Base-by-base conservation (phyloP, 441 rosid species). In the Biscutella auriculata region DNA sequence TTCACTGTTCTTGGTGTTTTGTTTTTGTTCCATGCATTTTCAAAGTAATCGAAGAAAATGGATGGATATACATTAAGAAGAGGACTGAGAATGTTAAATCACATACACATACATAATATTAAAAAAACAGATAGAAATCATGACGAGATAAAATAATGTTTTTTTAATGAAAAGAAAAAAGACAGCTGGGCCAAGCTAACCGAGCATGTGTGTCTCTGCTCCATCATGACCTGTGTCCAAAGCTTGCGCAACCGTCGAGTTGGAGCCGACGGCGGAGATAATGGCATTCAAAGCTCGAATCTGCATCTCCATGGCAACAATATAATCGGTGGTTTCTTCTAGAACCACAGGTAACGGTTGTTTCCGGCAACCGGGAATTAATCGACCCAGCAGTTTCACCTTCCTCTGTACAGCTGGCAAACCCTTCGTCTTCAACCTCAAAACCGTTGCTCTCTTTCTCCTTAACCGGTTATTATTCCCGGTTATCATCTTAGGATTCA, bases 321-420 rank as follows among this genome's bases (percentile, higher is more conserved):
- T 92, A 52, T 92, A 92, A 79, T 92, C 98, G 0, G 92, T 80
- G 0, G 92, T 87, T 60, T 92, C 98, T 56, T 92, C 95, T 16
- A 92, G 73, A 53, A 92, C 79, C 40, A 92, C 84, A 13, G 95
- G 95, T 32, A 92, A 60, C 13, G 89, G 71, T 65, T 92, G 82
- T 68, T 86, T 92, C 63, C 85, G 79, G 82, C 98, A 92, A 53
- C 98, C 98, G 2, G 98, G 98, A 49, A 92, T 85, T 68, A 92
- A 59, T 64, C 90, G 81, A 44, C 98, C 86, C 9, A 92, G 82
- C n/a, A 80, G 27, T 36, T 83, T 76, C 23, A 82, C 92, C 66
- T 79, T 92, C 66, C 81, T 69, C 68, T 83, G 94, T 13, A 88
- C 89, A 26, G 83, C 76, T 43, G 88, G 88, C 14, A 77, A 34